A percentile compares a stretch with the other conserved stretches of the same genome.
Conservation (phyloP, 2,329 filamentous ascomycete genomes). For the Arthrocladium fulminans region DNA sequence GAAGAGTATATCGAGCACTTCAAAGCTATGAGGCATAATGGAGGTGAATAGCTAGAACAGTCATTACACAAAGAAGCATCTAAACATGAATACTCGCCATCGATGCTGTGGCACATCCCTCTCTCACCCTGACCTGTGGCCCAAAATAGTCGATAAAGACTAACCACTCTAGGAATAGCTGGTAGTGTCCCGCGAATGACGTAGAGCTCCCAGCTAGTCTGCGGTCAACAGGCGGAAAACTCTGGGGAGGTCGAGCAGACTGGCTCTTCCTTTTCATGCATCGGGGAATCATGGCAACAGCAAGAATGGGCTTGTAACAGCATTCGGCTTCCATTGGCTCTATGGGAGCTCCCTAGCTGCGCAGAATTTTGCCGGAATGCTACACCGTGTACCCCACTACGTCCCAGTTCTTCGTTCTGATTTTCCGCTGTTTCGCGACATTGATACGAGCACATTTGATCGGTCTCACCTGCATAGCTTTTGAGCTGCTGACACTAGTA, state of each 20-base stretch:
- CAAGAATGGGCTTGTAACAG: neutral
- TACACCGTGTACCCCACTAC: neutral
- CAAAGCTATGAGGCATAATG: no score
- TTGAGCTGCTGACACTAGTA: neutral
- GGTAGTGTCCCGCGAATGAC: neutral
- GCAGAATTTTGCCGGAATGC: neutral
- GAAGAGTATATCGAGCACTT: no score
- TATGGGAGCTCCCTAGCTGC: neutral
- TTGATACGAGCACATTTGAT: neutral
- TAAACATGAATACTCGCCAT: no score
- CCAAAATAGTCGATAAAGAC: neutral
- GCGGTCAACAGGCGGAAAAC: neutral
- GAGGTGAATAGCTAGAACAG: neutral
- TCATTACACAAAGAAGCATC: neutral
- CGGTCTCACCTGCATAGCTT: neutral
- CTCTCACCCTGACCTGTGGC: neutral
- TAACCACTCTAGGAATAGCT: neutral
- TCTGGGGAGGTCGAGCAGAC: neutral
- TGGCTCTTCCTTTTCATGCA: no score
- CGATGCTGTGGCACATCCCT: no score
- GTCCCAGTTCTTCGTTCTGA: no score
- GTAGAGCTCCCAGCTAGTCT: neutral
- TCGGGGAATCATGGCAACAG: neutral
- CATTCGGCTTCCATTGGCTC: neutral
- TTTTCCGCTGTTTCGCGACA: conserved; percentile 7